Conservation (phyloP, 257 asterid genomes). For the Primulina eburnea region DNA sequence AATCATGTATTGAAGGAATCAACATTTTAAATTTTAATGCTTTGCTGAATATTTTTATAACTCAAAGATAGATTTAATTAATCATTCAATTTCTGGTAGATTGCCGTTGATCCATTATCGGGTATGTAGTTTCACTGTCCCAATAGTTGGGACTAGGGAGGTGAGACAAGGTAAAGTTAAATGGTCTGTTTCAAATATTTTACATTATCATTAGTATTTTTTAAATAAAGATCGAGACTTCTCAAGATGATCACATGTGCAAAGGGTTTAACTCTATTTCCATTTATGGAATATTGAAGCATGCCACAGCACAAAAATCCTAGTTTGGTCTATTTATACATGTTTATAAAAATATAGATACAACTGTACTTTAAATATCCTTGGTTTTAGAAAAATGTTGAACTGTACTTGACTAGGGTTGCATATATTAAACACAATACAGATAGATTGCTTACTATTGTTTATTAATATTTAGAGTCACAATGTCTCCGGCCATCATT, state of each 20-base stretch:
- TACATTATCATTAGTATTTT: too few species aligned
- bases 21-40: neutral
- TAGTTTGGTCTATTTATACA: conserved; percentile 18
- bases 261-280: conserved; percentile 28
- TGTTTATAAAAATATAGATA: conserved; percentile 20
- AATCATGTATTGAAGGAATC: neutral
- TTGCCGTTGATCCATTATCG: too few species aligned
- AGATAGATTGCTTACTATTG: conserved; percentile 20
- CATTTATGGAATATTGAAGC: conserved; percentile 34
- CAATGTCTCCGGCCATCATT: conserved; percentile 18
- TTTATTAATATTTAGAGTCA: conserved; percentile 12
- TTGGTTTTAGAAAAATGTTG: conserved; percentile 27
- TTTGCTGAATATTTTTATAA: neutral
- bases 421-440: too few species aligned
- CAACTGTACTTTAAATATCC: conserved; percentile 34
- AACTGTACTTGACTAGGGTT: conserved; percentile 32
- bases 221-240: conserved; percentile 21
- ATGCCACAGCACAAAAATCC: conserved; percentile 33
- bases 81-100: too few species aligned
- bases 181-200: too few species aligned
- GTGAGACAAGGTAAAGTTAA: too few species aligned
- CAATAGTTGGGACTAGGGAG: too few species aligned
- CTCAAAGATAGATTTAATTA: too few species aligned
- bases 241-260: conserved; percentile 28
- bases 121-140: too few species aligned